phyloP scores from a whole-genome alignment of 2,329 filamentous ascomycete genomes.

The Xylaria sp. region DNA sequence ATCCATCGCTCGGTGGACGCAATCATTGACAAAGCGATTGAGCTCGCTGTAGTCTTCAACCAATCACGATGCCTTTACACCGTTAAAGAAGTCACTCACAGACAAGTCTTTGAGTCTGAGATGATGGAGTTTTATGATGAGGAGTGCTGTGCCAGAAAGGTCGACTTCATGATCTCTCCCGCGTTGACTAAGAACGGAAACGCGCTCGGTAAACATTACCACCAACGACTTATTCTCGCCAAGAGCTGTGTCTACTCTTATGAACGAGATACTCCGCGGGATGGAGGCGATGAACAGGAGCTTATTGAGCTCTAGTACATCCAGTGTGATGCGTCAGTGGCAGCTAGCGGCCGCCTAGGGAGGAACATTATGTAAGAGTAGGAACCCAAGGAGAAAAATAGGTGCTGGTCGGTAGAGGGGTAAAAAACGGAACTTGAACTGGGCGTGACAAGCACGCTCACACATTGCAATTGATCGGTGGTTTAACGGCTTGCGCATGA shows the following conservation, averaged over 20 bases:
- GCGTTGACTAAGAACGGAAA: constrained; percentile 19
- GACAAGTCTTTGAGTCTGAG: not conserved
- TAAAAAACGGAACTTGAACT: no score
- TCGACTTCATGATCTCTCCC: constrained; percentile 24
- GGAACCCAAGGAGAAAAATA: not conserved
- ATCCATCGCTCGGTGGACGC: not conserved
- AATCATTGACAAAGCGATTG: constrained; percentile 22
- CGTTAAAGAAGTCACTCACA: not conserved
- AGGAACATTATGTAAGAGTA: not conserved
- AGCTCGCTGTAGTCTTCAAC: constrained; percentile 29
- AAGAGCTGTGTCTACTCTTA: constrained; percentile 15
- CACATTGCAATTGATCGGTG: not conserved
- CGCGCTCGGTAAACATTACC: constrained; percentile 16
- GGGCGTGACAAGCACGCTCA: not conserved
- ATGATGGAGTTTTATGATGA: constrained; percentile 13
- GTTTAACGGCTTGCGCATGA: not conserved
- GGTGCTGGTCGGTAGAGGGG: not conserved
- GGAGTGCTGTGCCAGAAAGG: not conserved
- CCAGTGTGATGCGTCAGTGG: not conserved
- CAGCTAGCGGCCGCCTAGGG: not conserved
- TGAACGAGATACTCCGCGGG: no score
- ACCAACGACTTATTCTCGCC: constrained; percentile 19
- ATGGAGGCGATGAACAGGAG: not conserved
- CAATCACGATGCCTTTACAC: constrained; percentile 18
- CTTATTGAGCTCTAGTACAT: not conserved